These are phyloP conservation scores for Breviolum minutum DNA, from an alignment of 73 alveolate species.

Conservation along the genomic window DNA sequence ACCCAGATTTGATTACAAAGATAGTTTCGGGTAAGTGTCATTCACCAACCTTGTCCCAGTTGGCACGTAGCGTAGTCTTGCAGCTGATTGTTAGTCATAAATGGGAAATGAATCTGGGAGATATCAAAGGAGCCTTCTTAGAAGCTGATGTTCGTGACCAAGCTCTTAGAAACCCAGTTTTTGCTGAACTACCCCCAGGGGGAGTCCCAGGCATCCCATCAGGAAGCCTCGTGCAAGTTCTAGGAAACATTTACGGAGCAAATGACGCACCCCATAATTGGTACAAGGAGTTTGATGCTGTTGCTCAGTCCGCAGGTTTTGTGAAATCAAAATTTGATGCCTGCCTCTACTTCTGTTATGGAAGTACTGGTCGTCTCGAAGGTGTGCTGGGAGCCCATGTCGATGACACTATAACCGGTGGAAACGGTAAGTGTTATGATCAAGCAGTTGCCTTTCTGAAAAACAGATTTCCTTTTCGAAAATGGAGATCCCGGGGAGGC, in stretches of 20 bases:
- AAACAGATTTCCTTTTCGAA: background rate
- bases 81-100: background rate
- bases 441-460: background rate
- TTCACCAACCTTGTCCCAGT: background rate
- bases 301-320: background rate
- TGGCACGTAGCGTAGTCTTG: background rate
- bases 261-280: slow-evolving; percentile 26
- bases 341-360: slow-evolving; percentile 13
- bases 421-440: background rate
- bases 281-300: slow-evolving; percentile 7
- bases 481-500: slow-evolving; percentile 12
- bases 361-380: background rate
- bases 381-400: slow-evolving; percentile 56
- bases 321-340: background rate
- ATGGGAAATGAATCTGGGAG: slow-evolving; percentile 37
- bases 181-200: slow-evolving; percentile 41
- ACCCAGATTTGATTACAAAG: slow-evolving; percentile 11
- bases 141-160: background rate
- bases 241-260: slow-evolving; percentile 13
- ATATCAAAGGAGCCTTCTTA: slow-evolving; percentile 17
- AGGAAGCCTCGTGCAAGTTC: background rate
- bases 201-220: background rate
- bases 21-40: slow-evolving; percentile 38
- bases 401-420: slow-evolving; percentile 62
- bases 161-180: background rate